These are phyloP conservation scores for Talaromyces islandicus DNA, from an alignment of 2,329 filamentous ascomycete species.

Conservation along the genomic window DNA sequence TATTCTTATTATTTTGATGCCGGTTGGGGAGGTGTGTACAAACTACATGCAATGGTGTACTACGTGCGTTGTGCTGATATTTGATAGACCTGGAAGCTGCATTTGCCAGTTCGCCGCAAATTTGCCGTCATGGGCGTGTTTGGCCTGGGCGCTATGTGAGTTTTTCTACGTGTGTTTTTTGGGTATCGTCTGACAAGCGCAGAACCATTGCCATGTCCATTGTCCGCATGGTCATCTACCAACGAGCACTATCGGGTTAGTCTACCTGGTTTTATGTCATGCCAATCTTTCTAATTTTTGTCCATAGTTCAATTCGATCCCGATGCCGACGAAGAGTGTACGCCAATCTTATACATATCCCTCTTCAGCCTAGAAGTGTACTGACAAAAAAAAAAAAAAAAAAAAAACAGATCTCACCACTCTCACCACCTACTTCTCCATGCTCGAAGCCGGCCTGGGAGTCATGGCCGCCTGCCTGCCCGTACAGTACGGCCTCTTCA, in stretches of 20 bases:
- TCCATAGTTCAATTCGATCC: neutral
- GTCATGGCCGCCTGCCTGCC: slow-evolving; percentile 1
- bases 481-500: neutral
- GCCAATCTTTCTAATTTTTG: neutral
- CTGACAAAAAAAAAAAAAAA: no score
- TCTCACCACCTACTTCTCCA: neutral
- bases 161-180: no score
- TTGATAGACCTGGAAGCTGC: neutral
- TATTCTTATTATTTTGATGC: slow-evolving; percentile 1
- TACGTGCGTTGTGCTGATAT: neutral
- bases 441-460: slow-evolving; percentile 2
- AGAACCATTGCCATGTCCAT: slow-evolving; percentile 2
- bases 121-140: neutral
- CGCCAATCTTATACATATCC: neutral
- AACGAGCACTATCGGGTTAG: neutral
- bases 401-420: neutral
- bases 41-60: no score
- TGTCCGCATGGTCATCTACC: slow-evolving; percentile 4
- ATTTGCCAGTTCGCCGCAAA: neutral
- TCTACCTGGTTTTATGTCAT: neutral
- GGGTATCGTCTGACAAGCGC: neutral
- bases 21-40: neutral
- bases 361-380: no score
- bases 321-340: neutral
- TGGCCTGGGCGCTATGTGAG: neutral